Evolutionary conservation across 345 rosid genomes (phyloP).

Genomic region (Erodium maritimum): DNA sequence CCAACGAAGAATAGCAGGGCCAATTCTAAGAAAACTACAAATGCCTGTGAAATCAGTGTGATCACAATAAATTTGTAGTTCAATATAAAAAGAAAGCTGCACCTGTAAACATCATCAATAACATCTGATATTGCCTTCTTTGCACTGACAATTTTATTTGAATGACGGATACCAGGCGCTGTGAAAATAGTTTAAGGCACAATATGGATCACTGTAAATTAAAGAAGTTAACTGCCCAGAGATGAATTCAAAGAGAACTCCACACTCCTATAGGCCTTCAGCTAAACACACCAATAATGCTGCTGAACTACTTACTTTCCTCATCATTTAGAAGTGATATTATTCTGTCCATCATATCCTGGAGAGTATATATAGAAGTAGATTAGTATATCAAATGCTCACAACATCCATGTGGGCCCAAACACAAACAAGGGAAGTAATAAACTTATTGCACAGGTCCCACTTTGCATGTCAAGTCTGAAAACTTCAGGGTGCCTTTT

Average conservation of each 20-base stretch:
- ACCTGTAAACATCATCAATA: constrained; percentile 28
- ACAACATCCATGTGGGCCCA: background rate
- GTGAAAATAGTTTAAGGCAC: background rate
- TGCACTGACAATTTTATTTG: constrained; percentile 10
- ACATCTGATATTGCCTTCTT: constrained; percentile 19
- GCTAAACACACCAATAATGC: background rate
- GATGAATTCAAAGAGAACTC: background rate
- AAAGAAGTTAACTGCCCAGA: background rate
- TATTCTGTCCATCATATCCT: constrained; percentile 26
- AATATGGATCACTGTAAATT: background rate
- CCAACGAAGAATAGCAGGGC: background rate
- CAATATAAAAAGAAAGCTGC: background rate
- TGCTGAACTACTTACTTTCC: constrained; percentile 3
- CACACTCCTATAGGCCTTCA: background rate
- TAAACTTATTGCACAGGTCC: background rate
- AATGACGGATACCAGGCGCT: constrained; percentile 2
- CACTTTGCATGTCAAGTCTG: no score
- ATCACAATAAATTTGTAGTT: no score
- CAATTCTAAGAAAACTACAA: background rate
- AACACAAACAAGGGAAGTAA: no score
- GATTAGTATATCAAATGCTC: background rate
- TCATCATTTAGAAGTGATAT: constrained; percentile 8
- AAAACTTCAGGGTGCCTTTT: no score
- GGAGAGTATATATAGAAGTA: constrained; percentile 1
- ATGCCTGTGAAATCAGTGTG: background rate